Evolutionary conservation across 2,329 filamentous ascomycete genomes (phyloP).

Genomic region (Verticillium zaregamsianum): DNA sequence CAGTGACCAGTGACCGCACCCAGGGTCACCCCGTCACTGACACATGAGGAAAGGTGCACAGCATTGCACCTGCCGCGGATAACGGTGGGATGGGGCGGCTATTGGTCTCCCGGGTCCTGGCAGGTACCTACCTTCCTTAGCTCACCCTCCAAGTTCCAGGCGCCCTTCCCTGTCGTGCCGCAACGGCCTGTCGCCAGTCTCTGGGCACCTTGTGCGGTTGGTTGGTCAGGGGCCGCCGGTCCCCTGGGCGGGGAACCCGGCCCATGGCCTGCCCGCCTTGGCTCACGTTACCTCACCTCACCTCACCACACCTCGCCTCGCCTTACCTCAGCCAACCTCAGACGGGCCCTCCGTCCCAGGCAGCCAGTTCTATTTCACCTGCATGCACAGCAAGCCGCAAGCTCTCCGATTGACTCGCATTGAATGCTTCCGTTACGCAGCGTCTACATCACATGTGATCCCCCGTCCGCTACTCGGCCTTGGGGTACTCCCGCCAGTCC

Average conservation of each 20-base stretch:
- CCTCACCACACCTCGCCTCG: too few species aligned
- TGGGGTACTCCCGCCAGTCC: slow-evolving; percentile 34
- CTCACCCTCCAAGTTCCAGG: neutral
- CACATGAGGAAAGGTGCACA: neutral
- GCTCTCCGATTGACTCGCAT: too few species aligned
- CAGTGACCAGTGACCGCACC: too few species aligned
- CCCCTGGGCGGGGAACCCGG: neutral
- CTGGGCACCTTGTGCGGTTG: neutral
- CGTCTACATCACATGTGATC: neutral
- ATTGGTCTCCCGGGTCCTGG: neutral
- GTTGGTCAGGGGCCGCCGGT: neutral
- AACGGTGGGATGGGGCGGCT: neutral
- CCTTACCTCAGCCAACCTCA: too few species aligned
- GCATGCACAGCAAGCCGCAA: too few species aligned
- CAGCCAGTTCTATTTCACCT: too few species aligned
- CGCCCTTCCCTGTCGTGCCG: neutral
- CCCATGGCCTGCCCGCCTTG: neutral
- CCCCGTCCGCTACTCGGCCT: neutral
- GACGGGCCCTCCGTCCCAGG: too few species aligned
- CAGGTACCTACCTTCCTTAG: too few species aligned
- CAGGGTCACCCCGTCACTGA: neutral
- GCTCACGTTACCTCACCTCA: neutral
- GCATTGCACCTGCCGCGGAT: neutral
- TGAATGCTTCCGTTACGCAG: too few species aligned
- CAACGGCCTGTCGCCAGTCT: neutral